phyloP scores from a whole-genome alignment of 2,329 filamentous ascomycete genomes.

The Paecilomyces variotii region DNA sequence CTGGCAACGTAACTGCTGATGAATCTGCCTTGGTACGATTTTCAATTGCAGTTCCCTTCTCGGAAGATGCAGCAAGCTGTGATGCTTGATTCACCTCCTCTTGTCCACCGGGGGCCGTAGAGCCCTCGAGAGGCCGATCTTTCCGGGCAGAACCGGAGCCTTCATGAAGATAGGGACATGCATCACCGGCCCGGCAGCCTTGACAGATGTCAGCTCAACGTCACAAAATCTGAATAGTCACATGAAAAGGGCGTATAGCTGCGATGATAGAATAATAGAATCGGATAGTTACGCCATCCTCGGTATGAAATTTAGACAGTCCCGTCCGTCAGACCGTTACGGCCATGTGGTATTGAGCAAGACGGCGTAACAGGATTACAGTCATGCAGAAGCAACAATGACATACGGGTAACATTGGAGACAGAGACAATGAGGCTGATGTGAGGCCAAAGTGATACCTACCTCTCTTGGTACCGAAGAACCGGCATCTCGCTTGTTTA shows the following conservation, averaged over 20 bases:
- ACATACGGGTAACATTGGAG: not conserved
- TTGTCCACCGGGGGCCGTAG: conserved; percentile 6
- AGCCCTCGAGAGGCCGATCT: conserved; percentile 8
- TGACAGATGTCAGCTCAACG: conserved; percentile 12
- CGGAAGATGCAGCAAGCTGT: conserved; percentile 2
- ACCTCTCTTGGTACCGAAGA: conserved; percentile 33
- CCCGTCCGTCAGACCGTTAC: not conserved
- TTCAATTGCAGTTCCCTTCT: conserved; percentile 8
- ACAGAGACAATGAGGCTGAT: conserved; percentile 4
- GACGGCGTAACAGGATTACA: conserved; percentile 9
- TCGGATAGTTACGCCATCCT: not conserved
- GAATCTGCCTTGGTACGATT: conserved; percentile 13
- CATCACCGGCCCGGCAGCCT: conserved; percentile 47
- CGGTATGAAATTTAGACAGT: not conserved
- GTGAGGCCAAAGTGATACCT: conserved; percentile 16
- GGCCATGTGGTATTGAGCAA: conserved; percentile 2
- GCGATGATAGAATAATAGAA: not conserved
- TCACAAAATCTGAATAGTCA: conserved; percentile 5
- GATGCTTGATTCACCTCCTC: conserved; percentile 5
- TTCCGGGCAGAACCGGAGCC: conserved; percentile 12
- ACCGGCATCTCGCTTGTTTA: conserved; percentile 24
- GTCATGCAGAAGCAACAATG: conserved; percentile 7
- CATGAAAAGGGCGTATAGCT: not conserved
- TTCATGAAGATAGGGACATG: conserved; percentile 46
- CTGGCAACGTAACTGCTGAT: conserved; percentile 32